Evolutionary conservation across 2,329 filamentous ascomycete species (phyloP), one percentile per base, ranked within the genome.

Genomic region (Claviceps humidiphila): DNA sequence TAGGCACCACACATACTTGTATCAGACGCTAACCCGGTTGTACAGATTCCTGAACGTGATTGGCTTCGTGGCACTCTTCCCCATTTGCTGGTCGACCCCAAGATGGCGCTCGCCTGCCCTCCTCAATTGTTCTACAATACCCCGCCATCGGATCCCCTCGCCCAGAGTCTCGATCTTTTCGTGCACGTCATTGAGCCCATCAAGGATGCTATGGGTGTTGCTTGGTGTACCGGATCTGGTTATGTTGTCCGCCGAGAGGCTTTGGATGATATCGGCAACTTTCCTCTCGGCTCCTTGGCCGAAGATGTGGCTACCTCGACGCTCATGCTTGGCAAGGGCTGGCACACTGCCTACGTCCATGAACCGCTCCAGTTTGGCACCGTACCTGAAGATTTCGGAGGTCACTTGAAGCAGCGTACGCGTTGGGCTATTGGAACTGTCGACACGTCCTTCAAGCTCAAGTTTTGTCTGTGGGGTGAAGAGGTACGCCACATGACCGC

Each of bases 191-290:
- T 73, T 41, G 71, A 74, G 60, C 71, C 71, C 37, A 73, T 74
- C 63, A 74, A 74, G 66, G 71, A 74, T 53, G 60, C 71, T n/a
- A 64, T 74, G 45, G 71, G 74, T 49, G 75, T 78, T 4, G 78
- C 78, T n/a, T 80, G 78, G 74, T 82, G 78, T 58, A 80, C 77
- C n/a, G 80, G 81, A 4, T 82, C 80, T 5, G 81, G 81, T 6
- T 84, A 81, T 57, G 66, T 79, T 4, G 72, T 75, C 30, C 76
- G 80, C 3, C 76, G 80, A n/a, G 65, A 72, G 51, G 80, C 81
- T 5, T 67, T 84, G 4, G 75, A 80, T 17, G 70, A 76, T 20
- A 81, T 84, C 54, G 80, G 78, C 58, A 77, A 80, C 57, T 83
- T 81, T 56, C 80, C 80, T 0, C 71, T 76, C 1, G 77, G 74